A percentile compares a stretch with the other conserved stretches of the same genome.
phyloP scores from a whole-genome alignment of 352 stramenopile genomes.

The Halophytophthora batemanensis region DNA sequence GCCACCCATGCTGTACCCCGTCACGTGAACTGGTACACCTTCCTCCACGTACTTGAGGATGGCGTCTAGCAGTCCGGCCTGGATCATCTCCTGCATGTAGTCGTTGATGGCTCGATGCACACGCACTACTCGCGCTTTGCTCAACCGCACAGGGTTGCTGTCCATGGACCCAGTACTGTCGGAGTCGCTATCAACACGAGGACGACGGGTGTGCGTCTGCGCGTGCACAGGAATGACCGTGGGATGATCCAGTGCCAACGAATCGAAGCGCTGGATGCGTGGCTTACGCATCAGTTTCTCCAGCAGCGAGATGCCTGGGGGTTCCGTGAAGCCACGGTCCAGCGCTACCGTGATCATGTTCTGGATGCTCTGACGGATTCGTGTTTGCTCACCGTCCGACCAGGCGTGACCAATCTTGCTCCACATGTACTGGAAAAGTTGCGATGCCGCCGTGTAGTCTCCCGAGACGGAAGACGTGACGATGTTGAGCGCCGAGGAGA shows the following conservation, averaged over 20 bases:
- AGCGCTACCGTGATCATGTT: constrained; percentile 83
- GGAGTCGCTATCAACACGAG: constrained; percentile 49
- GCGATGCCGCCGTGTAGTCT: constrained; percentile 71
- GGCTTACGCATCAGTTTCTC: constrained; percentile 68
- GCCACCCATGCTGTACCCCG: constrained; percentile 84
- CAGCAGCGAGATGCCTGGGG: constrained; percentile 59
- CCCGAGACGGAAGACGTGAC: constrained; percentile 79
- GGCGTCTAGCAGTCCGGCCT: constrained; percentile 67
- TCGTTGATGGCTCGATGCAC: constrained; percentile 77
- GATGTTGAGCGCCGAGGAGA: constrained; percentile 71
- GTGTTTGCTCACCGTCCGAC: constrained; percentile 82
- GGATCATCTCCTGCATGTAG: constrained; percentile 87
- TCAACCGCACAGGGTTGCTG: constrained; percentile 54
- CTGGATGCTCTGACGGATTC: constrained; percentile 81
- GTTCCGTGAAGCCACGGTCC: constrained; percentile 72
- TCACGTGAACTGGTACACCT: constrained; percentile 75
- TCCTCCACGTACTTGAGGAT: constrained; percentile 73
- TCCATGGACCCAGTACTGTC: constrained; percentile 36
- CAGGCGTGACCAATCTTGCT: constrained; percentile 80
- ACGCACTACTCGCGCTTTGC: constrained; percentile 54
- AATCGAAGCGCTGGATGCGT: constrained; percentile 66
- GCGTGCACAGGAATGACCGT: constrained; percentile 49
- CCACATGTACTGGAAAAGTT: constrained; percentile 78
- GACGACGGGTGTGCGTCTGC: constrained; percentile 48
- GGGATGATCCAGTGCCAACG: constrained; percentile 58